Evolutionary conservation across 1,284 basidiomycete species (phyloP).

Genomic region (Neonothopanus nambi): DNA sequence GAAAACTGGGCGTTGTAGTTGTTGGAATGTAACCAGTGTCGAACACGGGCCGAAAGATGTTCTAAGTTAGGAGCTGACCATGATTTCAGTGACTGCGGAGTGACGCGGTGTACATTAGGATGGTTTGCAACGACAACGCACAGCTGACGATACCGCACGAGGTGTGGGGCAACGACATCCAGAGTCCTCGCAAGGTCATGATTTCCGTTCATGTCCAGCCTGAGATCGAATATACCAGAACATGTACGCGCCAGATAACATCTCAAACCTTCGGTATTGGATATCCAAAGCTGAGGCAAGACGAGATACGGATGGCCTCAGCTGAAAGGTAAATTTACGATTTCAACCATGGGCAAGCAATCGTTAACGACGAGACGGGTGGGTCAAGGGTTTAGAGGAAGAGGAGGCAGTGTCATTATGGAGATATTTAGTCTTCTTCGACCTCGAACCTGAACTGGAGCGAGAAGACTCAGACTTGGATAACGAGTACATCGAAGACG

Average conservation of each 20-base stretch:
- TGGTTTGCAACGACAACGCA: conserved; percentile 6
- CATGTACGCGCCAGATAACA: conserved; percentile 11
- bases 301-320: conserved; percentile 23
- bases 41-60: conserved; percentile 38
- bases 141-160: conserved; percentile 8
- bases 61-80: conserved; percentile 33
- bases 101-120: not conserved
- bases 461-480: too few relatives aligned
- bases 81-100: conserved; percentile 9
- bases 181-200: conserved; percentile 10
- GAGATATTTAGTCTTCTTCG: conserved; percentile 4
- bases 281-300: conserved; percentile 1
- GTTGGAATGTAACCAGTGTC: conserved; percentile 15
- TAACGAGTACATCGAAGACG: conserved; percentile 19
- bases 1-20: conserved; percentile 30
- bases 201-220: conserved; percentile 4
- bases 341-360: too few relatives aligned
- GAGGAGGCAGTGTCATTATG: not conserved
- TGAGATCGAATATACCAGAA: conserved; percentile 2
- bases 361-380: too few relatives aligned
- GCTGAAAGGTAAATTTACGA: conserved; percentile 32
- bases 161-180: conserved; percentile 3
- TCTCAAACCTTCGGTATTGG: conserved; percentile 1
- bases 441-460: conserved; percentile 28
- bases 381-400: conserved; percentile 37